Evolutionary conservation across 805 yeast genomes (phyloP).

Genomic region (Komagataella populi): DNA sequence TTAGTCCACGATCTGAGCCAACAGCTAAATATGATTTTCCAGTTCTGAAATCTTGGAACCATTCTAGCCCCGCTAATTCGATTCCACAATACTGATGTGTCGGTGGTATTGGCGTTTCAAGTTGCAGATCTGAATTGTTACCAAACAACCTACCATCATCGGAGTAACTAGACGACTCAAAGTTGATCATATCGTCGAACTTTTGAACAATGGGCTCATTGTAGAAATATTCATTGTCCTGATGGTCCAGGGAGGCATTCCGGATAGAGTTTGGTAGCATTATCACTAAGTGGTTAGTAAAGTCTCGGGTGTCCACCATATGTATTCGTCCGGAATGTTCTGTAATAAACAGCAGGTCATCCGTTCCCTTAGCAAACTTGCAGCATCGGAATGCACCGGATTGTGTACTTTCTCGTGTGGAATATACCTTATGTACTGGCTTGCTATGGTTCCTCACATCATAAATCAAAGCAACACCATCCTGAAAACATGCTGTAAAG

Average conservation of each 20-base stretch:
- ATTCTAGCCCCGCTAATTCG: slow-evolving; percentile 50
- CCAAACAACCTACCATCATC: slow-evolving; percentile 7
- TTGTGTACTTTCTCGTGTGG: slow-evolving; percentile 43
- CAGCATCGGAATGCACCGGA: slow-evolving; percentile 23
- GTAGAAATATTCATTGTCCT: neutral
- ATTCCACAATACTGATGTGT: slow-evolving; percentile 4
- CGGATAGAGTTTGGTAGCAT: slow-evolving; percentile 39
- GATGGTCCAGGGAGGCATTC: neutral
- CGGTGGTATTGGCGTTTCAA: neutral
- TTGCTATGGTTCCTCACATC: slow-evolving; percentile 51
- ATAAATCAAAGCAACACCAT: slow-evolving; percentile 66
- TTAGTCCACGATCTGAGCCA: slow-evolving; percentile 55
- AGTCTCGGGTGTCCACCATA: slow-evolving; percentile 64
- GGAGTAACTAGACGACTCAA: neutral
- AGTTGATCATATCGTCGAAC: neutral
- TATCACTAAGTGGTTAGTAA: slow-evolving; percentile 63
- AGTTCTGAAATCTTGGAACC: slow-evolving; percentile 25
- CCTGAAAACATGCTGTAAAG: slow-evolving; percentile 76
- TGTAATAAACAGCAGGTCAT: slow-evolving; percentile 61
- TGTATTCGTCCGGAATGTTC: slow-evolving; percentile 88
- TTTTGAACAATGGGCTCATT: neutral
- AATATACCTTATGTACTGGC: slow-evolving; percentile 41
- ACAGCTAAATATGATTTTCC: slow-evolving; percentile 35
- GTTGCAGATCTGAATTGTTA: slow-evolving; percentile 7
- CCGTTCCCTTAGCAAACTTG: slow-evolving; percentile 51